Evolutionary conservation across 768 basidiomycete species (phyloP).

Genomic region (Hebeloma cylindrosporum): DNA sequence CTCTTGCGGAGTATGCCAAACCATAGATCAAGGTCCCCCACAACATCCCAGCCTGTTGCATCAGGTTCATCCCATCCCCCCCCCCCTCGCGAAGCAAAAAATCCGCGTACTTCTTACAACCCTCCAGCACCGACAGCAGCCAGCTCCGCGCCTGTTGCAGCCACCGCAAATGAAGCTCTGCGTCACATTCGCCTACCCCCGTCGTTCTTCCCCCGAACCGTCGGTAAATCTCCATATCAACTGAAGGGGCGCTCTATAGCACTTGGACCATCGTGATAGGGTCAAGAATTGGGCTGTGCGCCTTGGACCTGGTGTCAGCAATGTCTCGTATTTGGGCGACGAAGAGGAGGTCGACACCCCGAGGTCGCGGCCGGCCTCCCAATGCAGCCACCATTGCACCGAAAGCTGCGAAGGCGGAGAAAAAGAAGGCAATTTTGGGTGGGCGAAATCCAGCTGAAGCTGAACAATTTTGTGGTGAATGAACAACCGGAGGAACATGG

Average conservation of each 20-base stretch:
- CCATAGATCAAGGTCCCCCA: constrained; percentile 62
- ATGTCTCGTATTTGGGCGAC: constrained; percentile 53
- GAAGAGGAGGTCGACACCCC: constrained; percentile 57
- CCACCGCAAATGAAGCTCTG: constrained; percentile 25
- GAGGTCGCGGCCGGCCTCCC: constrained; percentile 37
- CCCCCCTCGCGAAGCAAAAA: constrained; percentile 19
- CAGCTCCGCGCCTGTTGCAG: constrained; percentile 17
- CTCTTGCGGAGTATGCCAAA: constrained; percentile 64
- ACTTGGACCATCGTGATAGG: constrained; percentile 66
- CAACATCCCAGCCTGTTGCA: constrained; percentile 33
- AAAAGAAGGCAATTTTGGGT: constrained; percentile 44
- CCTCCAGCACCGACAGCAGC: constrained; percentile 28
- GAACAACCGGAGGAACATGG: constrained; percentile 46
- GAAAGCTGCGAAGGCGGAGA: constrained; percentile 26
- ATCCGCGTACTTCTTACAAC: constrained; percentile 56
- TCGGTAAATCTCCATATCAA: constrained; percentile 53
- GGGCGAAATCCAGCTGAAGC: constrained; percentile 60
- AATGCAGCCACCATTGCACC: constrained; percentile 28
- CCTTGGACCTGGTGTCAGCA: constrained; percentile 50
- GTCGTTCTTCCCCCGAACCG: constrained; percentile 35
- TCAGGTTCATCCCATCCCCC: constrained; percentile 21
- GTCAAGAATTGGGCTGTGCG: constrained; percentile 75
- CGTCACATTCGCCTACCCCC: constrained; percentile 33
- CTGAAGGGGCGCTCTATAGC: constrained; percentile 58
- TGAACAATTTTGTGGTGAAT: constrained; percentile 56